Base-by-base conservation (phyloP, 2,329 filamentous ascomycete genomes). In the Scopulariopsis brevicaulis region DNA sequence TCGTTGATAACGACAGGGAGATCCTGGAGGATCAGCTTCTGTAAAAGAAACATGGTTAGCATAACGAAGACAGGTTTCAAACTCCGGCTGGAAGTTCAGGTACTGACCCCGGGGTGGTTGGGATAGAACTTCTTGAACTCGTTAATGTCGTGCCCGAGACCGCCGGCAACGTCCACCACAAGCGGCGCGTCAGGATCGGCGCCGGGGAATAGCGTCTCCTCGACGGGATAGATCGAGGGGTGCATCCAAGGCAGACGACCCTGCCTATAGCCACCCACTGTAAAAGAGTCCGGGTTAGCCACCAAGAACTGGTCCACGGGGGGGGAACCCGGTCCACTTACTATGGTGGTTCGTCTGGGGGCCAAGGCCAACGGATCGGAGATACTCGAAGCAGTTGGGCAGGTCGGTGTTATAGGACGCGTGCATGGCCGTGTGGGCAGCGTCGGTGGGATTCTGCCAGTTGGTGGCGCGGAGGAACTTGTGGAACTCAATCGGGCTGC, bases 21-120 rank as follows among this genome's bases (percentile, higher is more conserved):
- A 60, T 82, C 79, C 61, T 82, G 77, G 0, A 81, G 65, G 1
- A 81, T 64, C 2, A 80, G 63, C 4, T 69, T 66, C 54, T 54
- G 52, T 20, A 37, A 12, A 37, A 20, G 8, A 54, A 48, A 22
- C 10, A 54, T 10, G 34, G 1, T 57, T 46, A 12, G 59, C 22
- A 54, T n/a, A 32, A 14, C 18, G 25, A 18, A 53, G 56, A 28
- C 54, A 7, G 12, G 20, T 28, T 43, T 1, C 1, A 40, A 4
- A 22, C 12, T 34, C 1, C 11, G 53, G 18, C 5, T 11, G n/a
- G 6, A 18, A n/a, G 24, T 8, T 53, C 25, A 25, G 34, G 34
- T 40, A 55, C 55, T 54, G 12, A 37, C 52, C 1, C 77, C 77
- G 0, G 71, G 69, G 0, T 67, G 63, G 0, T 69, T 55, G 0